Base-by-base conservation (phyloP, 2,329 filamentous ascomycete species). In the Ascochyta viciae-villosae region DNA sequence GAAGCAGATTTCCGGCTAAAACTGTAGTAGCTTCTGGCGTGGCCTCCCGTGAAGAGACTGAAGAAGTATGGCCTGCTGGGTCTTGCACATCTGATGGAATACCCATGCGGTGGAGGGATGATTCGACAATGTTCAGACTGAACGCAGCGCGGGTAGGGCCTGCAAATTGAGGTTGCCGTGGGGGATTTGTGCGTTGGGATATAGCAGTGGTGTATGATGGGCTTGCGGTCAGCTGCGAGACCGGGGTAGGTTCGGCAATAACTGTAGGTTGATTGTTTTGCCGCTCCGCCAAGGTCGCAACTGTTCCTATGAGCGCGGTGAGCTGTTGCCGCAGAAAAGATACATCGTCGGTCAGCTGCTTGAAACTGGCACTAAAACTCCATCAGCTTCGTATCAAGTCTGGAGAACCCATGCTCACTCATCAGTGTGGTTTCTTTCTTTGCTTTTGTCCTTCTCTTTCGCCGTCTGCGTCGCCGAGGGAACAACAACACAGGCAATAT, bases 111-210 rank as follows among this genome's bases (percentile, higher is more conserved):
- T 54, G 50, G 5, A 66, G 53, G 2, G 64, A 60, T 4, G 58
- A 52, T 37, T 66, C 62, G 3, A 63, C 62, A n/a, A 66, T 61
- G 22, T 60, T 61, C n/a, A 66, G 56, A 16, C 64, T 63, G 35
- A 65, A 65, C 1, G 57, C 62, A 13, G 64, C 61, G 23, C 62
- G 60, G 3, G 64, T 66, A 19, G 64, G 64, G 2, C 64, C 64
- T 10, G 64, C 42, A 39, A 66, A 66, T 22, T 63, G 60, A 42
- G 64, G 62, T 44, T 65, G 44, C 33, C 34, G 44, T 12, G 60
- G 60, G 26, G 51, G 42, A 8, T 38, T 45, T 3, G 46, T 34
- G 29, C 54, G 52, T 23, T 58, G 60, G 29, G 33, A 45, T 6
- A 35, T 44, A n/a, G 23, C 51, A 9, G n/a, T 50, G 16, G 58